Evolutionary conservation across 176 grass and related monocot species (phyloP).

Genomic region (Paspalum vaginatum): DNA sequence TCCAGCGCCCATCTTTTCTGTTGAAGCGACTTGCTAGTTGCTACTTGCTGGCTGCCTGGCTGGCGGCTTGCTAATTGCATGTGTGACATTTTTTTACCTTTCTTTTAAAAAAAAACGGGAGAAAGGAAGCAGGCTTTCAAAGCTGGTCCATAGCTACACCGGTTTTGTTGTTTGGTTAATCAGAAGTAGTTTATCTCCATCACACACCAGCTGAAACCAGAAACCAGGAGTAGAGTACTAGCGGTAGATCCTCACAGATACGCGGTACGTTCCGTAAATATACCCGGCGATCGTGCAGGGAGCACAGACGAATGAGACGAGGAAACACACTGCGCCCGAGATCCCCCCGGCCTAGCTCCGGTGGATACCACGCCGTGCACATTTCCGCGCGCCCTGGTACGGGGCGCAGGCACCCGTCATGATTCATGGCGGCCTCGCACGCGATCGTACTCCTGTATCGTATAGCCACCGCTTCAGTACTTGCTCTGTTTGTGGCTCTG

Average conservation of each 20-base stretch:
- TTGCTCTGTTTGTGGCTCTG: background rate
- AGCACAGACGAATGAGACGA: slow-evolving; percentile 4
- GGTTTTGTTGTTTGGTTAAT: background rate
- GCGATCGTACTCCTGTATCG: too few species aligned
- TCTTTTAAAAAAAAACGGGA: too few species aligned
- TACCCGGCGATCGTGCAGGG: background rate
- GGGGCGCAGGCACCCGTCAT: too few species aligned
- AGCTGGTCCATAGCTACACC: background rate
- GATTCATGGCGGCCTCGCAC: too few species aligned
- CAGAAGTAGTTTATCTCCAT: background rate
- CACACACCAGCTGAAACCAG: background rate
- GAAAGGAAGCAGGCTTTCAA: too few species aligned
- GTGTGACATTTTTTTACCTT: too few species aligned
- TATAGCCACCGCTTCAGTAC: background rate
- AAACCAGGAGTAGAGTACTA: background rate
- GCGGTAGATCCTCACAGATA: background rate
- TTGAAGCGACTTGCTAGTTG: background rate
- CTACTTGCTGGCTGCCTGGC: background rate
- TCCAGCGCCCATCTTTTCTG: slow-evolving; percentile 15
- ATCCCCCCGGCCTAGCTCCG: background rate
- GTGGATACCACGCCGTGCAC: background rate
- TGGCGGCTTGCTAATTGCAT: too few species aligned
- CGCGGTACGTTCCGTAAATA: background rate
- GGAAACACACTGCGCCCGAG: background rate
- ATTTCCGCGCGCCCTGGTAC: background rate